Base-by-base conservation (phyloP, 1,284 basidiomycete species). In the Athelia psychrophila region DNA sequence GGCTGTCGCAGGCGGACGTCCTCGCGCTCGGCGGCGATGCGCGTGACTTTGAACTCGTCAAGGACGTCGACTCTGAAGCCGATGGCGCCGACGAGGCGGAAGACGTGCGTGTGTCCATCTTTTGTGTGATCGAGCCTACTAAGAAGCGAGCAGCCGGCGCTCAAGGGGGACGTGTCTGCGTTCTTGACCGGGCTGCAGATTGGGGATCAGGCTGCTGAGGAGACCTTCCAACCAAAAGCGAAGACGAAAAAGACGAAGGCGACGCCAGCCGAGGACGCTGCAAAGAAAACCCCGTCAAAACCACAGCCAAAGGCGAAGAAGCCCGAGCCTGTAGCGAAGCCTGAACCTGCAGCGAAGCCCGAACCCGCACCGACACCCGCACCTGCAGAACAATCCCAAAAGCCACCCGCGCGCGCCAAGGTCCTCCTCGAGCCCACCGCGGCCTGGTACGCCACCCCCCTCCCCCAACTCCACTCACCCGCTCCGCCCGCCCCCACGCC, bases 171-270 rank as follows among this genome's bases (percentile, higher is more conserved):
- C 56, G 70, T 88, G 16, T 74, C 80, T 2, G 75, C 78, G 47
- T 83, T 87, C 63, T 71, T 87, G 60, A 78, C 81, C 58, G 76
- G 68, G 1, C 68, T 87, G 35, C 78, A 82, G 56, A 74, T 82
- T 47, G 57, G 57, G 4, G 67, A 64, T 2, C 69, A 69, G 44
- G 66, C 69, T 2, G 60, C 63, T 2, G 66, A 63, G 6, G 54
- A 35, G 36, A 51, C 55, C 9, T 44, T 44, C 42, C 13, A 42
- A 19, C 42, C 57, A 44, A 25, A 32, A 59, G 46, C 48, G 53
- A 36, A 57, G 52, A 24, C 20, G 47, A 12, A 52, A 56, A 51
- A 54, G 51, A 50, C 40, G 60, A 54, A 48, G 36, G 18, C 53
- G 54, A n/a, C n/a, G n/a, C n/a, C n/a, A n/a, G n/a, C n/a, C n/a